Evolutionary conservation across 2,329 filamentous ascomycete genomes (phyloP), one percentile per base, ranked within the genome.

Genomic region (Tolypocladium cylindrosporum): DNA sequence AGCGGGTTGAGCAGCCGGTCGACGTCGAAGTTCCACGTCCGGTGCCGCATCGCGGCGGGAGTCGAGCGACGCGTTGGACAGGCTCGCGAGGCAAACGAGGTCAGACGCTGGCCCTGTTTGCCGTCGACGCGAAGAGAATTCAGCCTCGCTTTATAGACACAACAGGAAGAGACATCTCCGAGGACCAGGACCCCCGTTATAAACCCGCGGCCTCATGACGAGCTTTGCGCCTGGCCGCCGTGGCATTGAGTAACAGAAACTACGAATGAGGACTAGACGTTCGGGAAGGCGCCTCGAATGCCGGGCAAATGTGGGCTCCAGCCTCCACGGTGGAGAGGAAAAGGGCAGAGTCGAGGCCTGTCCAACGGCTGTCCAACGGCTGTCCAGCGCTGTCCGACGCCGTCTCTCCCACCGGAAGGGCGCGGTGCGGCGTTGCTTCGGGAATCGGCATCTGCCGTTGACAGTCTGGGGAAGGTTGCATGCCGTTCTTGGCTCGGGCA

Each of bases 1-100:
- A 84, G 77, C 3, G 80, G 87, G 69, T 93, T 91, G 55, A 95
- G 69, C 68, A 87, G 84, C n/a, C 73, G 74, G 76, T 96, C 91
- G 62, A 96, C 82, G 72, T 94, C 84, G 72, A 95, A 84, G 66
- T 86, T 78, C 74, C 77, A 80, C 40, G 61, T 61, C 39, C 60
- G 57, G 19, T 61, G 56, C 50, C 63, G 57, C 59, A 66, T 64
- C 19, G 45, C 40, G 52, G 54, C 55, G 40, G 48, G 2, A 14
- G 19, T 27, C 34, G 27, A 13, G 21, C 21, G 21, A 24, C 21
- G 21, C 21, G 21, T 2, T 24, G 21, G 21, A 24, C 21, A 24
- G 21, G 21, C 21, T 24, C 21, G 21, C 24, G 24, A 27, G 24
- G 24, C 24, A 27, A 2, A 27, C 24, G 43, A 48, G 7, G 45